Evolutionary conservation across 176 grass and related monocot species (phyloP), one percentile per base, ranked within the genome.

Genomic region (Puya raimondii): DNA sequence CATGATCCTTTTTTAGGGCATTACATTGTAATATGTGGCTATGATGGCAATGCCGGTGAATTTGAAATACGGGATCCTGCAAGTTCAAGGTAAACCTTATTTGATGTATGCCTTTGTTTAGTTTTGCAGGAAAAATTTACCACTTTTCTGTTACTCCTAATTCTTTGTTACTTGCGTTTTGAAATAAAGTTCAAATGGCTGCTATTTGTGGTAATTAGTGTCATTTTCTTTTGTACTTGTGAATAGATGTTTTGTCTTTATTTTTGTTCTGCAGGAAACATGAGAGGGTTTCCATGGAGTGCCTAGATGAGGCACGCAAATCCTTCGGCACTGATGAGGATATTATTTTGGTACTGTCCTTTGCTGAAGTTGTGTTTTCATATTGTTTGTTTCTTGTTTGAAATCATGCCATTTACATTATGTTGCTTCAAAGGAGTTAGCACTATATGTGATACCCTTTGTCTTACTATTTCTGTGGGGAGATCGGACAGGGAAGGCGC

Each of bases 51-150:
- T 69, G 69, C 77, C 68, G 78, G 68, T 50, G 85, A 99, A 84
- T 99, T 99, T 90, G 94, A 99, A 80, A 99, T 99, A 83, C 88
- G 94, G 79, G 94, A 97, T 80, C 94, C 94, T 27, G 89, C 94
- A 73, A 90, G 86, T 85, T 87, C 94, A 3, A 87, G 94, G 94
- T 97, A 87, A 23, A 58, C 3, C 70, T 64, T 61, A 56, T 49
- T 33, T 16, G 2, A 27, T 26, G 2, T 78, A 7, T 42, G 6
- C 7, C 33, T 42, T 42, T 42, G 33, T 42, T 42, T 42, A 6
- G 33, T 42, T 42, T 42, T 42, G 33, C 33, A 42, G 33, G 33
- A 42, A 42, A 42, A 42, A 42, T 42, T 6, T 42, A 42, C 33
- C 33, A 42, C 33, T 42, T 42, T 42, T 42, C 33, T 42, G 33